Evolutionary conservation across 2,329 filamentous ascomycete genomes (phyloP).

Genomic region (Fusarium torulosum): DNA sequence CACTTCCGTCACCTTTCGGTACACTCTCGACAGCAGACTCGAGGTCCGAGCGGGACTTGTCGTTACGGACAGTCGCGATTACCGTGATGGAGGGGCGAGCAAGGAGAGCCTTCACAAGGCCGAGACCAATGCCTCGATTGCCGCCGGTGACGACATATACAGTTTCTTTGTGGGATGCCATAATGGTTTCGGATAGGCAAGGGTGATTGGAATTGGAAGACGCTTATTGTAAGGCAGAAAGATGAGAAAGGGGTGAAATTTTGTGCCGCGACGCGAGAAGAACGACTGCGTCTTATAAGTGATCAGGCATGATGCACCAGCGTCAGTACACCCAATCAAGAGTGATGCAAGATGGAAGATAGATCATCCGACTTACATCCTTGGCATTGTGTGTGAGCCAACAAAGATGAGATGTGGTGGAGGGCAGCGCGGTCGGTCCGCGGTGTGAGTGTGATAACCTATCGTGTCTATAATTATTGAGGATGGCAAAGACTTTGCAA

Average conservation of each 20-base stretch:
- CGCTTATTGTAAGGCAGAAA: too few species aligned
- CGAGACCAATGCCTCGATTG: slow-evolving; percentile 58
- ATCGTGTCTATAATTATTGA: too few species aligned
- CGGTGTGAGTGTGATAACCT: too few species aligned
- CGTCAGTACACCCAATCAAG: background rate
- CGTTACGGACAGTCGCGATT: slow-evolving; percentile 54
- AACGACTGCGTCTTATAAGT: slow-evolving; percentile 1
- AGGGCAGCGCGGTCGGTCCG: too few species aligned
- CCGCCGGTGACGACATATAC: slow-evolving; percentile 57
- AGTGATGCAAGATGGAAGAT: background rate
- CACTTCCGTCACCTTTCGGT: slow-evolving; percentile 47
- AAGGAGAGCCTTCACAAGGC: slow-evolving; percentile 54
- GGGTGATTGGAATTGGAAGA: fast-evolving
- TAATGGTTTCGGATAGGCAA: background rate
- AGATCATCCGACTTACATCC: background rate
- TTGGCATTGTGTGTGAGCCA: background rate
- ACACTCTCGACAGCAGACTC: slow-evolving; percentile 33
- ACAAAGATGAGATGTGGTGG: background rate
- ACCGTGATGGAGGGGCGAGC: slow-evolving; percentile 66
- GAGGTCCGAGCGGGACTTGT: slow-evolving; percentile 27
- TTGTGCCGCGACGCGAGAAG: background rate
- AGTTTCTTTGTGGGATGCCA: slow-evolving; percentile 34
- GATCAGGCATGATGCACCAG: background rate
- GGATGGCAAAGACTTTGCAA: too few species aligned
- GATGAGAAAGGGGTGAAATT: fast-evolving